Percentiles rank a stretch among this genome's conserved stretches.
Evolutionary conservation across 1,284 basidiomycete species (phyloP).

Genomic region (Boletus mariae): DNA sequence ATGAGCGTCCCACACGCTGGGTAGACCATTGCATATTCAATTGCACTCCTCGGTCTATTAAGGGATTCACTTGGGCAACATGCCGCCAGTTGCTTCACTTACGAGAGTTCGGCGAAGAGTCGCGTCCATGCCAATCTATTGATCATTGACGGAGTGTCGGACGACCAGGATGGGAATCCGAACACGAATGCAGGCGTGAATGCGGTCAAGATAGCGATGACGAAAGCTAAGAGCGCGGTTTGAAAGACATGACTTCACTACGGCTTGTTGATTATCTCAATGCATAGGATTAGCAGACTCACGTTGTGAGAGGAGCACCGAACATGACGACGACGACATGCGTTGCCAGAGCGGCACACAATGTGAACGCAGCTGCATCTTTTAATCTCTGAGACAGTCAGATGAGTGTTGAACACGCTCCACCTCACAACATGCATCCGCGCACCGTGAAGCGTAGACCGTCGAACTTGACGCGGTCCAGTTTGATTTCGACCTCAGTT

Average conservation of each 20-base stretch:
- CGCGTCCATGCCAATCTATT: conserved; percentile 64
- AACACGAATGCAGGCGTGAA: conserved; percentile 70
- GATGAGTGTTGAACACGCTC: conserved; percentile 2
- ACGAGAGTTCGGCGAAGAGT: conserved; percentile 79
- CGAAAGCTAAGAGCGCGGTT: conserved; percentile 66
- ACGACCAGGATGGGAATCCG: conserved; percentile 54
- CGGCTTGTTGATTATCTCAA: conserved; percentile 11
- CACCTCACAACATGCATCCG: conserved; percentile 30
- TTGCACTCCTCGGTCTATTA: conserved; percentile 55
- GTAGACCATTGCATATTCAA: conserved; percentile 79
- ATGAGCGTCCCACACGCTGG: conserved; percentile 69
- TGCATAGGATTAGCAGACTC: conserved; percentile 22
- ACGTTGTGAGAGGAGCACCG: conserved; percentile 72
- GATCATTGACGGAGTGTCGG: conserved; percentile 41
- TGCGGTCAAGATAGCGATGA: conserved; percentile 64
- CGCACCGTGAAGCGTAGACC: conserved; percentile 19
- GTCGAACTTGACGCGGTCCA: conserved; percentile 39
- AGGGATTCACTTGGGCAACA: conserved; percentile 1
- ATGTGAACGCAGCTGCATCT: conserved; percentile 53
- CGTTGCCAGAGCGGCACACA: conserved; percentile 45
- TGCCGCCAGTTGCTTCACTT: conserved; percentile 35
- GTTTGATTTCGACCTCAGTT: conserved; percentile 37
- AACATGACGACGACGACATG: conserved; percentile 60
- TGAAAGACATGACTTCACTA: conserved; percentile 44
- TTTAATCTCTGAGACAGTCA: conserved; percentile 30